A percentile compares a stretch with the other conserved stretches of the same genome.
These are phyloP conservation scores for Neofusicoccum sp. DNA, from an alignment of 2,329 filamentous ascomycete species.

Conservation along the genomic window DNA sequence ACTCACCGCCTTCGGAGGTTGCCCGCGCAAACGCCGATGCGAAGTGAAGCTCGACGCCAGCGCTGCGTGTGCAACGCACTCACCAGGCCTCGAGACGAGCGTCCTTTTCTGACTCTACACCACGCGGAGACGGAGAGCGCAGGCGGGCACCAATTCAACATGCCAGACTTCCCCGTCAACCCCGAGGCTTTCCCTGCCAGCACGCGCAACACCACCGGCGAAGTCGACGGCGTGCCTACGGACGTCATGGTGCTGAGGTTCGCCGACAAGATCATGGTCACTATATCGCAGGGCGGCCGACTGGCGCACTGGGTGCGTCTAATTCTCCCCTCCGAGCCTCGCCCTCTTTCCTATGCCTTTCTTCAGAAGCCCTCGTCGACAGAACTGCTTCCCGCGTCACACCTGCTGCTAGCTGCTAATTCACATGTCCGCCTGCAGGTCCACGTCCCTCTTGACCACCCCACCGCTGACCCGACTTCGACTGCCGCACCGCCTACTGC, in stretches of 20 bases:
- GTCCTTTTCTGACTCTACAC: background rate
- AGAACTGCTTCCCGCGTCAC: background rate
- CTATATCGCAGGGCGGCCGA: conserved; percentile 80
- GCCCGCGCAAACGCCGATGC: background rate
- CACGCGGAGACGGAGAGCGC: background rate
- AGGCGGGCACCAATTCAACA: background rate
- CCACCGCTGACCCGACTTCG: conserved; percentile 65
- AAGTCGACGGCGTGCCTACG: conserved; percentile 70
- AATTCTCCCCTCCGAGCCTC: too few relatives aligned
- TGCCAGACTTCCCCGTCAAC: conserved; percentile 29
- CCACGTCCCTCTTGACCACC: conserved; percentile 70
- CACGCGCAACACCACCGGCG: conserved; percentile 57
- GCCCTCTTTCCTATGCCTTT: background rate
- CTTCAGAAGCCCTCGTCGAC: background rate
- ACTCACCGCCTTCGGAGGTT: conserved; percentile 13
- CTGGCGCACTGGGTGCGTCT: conserved; percentile 87
- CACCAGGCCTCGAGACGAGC: background rate
- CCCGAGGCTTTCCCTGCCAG: conserved; percentile 67
- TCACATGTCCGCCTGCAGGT: conserved; percentile 53
- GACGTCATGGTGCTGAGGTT: conserved; percentile 75
- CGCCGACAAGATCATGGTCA: conserved; percentile 87
- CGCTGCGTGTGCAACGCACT: background rate
- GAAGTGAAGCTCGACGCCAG: background rate
- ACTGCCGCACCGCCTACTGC: conserved; percentile 41
- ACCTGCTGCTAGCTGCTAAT: background rate